Conservation (phyloP, 2,329 filamentous ascomycete species). For the Cladobotryum mycophilum region DNA sequence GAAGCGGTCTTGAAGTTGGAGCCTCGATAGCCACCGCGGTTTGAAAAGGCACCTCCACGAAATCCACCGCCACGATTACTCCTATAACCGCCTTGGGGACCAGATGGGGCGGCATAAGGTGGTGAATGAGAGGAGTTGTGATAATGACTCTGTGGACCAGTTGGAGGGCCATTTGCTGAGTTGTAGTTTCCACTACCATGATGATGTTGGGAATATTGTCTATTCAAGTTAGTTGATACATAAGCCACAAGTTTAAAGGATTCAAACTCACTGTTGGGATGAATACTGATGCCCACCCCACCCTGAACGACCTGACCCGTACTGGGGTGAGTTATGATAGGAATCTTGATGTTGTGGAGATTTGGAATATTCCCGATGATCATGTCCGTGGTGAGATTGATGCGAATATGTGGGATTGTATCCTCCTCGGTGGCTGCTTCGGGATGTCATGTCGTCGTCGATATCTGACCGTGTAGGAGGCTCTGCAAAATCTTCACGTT, state of each 20-base stretch:
- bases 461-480: conserved; percentile 40
- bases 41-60: conserved; percentile 52
- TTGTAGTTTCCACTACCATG: conserved; percentile 42
- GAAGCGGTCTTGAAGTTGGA: conserved; percentile 61
- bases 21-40: conserved; percentile 49
- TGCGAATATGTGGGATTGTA: conserved; percentile 33
- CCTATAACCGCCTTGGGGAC: conserved; percentile 41
- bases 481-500: conserved; percentile 22
- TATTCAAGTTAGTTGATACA: conserved; percentile 23
- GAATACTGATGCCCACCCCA: conserved; percentile 34
- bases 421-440: conserved; percentile 38
- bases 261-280: conserved; percentile 35
- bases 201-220: conserved; percentile 58
- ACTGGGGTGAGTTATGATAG: conserved; percentile 42
- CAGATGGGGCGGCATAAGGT: conserved; percentile 50
- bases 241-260: background rate
- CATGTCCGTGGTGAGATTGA: conserved; percentile 32
- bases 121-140: conserved; percentile 45
- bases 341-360: conserved; percentile 39
- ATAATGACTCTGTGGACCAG: conserved; percentile 36
- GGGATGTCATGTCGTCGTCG: conserved; percentile 44
- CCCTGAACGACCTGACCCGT: conserved; percentile 32
- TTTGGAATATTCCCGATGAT: conserved; percentile 32
- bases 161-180: conserved; percentile 40
- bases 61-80: conserved; percentile 50